Conservation (phyloP, 2,329 filamentous ascomycete genomes). For the Erysiphe pulchra region DNA sequence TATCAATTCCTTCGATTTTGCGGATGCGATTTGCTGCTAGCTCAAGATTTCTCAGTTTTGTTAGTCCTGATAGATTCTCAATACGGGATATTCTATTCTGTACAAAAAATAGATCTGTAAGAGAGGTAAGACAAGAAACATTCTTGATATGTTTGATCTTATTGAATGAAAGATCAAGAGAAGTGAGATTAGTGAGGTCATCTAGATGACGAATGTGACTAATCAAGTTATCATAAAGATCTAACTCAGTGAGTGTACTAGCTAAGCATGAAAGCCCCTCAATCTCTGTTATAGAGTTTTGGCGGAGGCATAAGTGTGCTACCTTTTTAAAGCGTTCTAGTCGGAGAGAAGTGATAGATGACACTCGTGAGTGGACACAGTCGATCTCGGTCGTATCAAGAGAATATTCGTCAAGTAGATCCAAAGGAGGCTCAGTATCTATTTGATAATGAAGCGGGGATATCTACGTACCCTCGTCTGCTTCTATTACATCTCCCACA, state of each 20-base stretch:
- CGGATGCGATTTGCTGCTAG: slow-evolving; percentile 79
- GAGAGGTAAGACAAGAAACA: slow-evolving; percentile 46
- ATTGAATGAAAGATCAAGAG: slow-evolving; percentile 86
- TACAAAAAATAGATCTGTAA: slow-evolving; percentile 74
- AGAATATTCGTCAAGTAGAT: slow-evolving; percentile 34
- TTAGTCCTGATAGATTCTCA: slow-evolving; percentile 55
- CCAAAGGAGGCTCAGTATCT: slow-evolving; percentile 14
- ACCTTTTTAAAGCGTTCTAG: slow-evolving; percentile 63
- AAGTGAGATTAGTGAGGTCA: slow-evolving; percentile 45
- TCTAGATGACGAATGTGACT: slow-evolving; percentile 68
- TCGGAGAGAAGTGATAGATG: slow-evolving; percentile 50
- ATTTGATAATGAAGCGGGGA: background rate
- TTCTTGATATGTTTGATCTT: slow-evolving; percentile 98
- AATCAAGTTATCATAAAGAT: slow-evolving; percentile 92
- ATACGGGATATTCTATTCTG: slow-evolving; percentile 84
- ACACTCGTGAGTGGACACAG: slow-evolving; percentile 65
- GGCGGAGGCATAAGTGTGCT: slow-evolving; percentile 61
- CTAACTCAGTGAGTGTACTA: slow-evolving; percentile 51
- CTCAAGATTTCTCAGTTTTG: slow-evolving; percentile 59
- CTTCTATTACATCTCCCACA: slow-evolving; percentile 47
- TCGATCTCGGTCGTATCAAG: slow-evolving; percentile 52
- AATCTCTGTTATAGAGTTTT: slow-evolving; percentile 68
- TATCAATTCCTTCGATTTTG: slow-evolving; percentile 65
- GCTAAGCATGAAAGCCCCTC: slow-evolving; percentile 44
- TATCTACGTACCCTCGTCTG: slow-evolving; percentile 43